These are phyloP conservation scores for Podaxis sp. DNA, from an alignment of 768 basidiomycete species.

Conservation along the genomic window DNA sequence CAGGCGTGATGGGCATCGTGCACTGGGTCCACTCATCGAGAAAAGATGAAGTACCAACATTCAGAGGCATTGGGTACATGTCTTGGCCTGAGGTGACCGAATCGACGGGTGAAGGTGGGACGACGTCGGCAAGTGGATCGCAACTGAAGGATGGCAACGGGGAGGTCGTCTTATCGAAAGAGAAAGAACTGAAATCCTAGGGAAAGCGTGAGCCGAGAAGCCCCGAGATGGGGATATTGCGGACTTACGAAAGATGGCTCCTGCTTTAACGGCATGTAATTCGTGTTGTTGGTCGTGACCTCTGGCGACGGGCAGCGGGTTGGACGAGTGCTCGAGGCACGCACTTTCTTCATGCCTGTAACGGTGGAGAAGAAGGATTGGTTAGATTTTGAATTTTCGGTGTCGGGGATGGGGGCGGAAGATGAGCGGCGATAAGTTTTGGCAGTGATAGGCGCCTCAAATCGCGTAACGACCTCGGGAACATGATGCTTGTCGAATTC, in stretches of 20 bases:
- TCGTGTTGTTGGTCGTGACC: constrained; percentile 19
- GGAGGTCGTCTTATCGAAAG: constrained; percentile 36
- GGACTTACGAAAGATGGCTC: constrained; percentile 48
- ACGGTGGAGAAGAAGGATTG: constrained; percentile 28
- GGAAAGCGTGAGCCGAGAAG: background rate
- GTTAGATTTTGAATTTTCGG: constrained; percentile 24
- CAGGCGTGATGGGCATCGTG: constrained; percentile 40
- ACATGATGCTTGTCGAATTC: constrained; percentile 57
- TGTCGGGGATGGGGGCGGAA: constrained; percentile 49
- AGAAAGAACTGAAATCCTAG: constrained; percentile 42
- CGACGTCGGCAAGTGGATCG: constrained; percentile 24
- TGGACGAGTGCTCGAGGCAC: constrained; percentile 37
- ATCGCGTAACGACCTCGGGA: constrained; percentile 66
- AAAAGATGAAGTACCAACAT: constrained; percentile 30
- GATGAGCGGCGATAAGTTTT: constrained; percentile 65
- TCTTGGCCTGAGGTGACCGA: constrained; percentile 15
- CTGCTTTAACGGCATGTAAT: constrained; percentile 29
- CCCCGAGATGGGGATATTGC: constrained; percentile 6
- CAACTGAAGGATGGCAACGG: constrained; percentile 25
- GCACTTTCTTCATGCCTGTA: constrained; percentile 22
- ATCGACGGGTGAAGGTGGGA: constrained; percentile 18
- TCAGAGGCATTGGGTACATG: constrained; percentile 21
- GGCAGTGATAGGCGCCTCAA: constrained; percentile 77
- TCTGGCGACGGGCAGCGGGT: constrained; percentile 23
- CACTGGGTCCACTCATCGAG: constrained; percentile 39